Evolutionary conservation across 2,329 filamentous ascomycete genomes (phyloP).

Genomic region (Podosphaera fusca): DNA sequence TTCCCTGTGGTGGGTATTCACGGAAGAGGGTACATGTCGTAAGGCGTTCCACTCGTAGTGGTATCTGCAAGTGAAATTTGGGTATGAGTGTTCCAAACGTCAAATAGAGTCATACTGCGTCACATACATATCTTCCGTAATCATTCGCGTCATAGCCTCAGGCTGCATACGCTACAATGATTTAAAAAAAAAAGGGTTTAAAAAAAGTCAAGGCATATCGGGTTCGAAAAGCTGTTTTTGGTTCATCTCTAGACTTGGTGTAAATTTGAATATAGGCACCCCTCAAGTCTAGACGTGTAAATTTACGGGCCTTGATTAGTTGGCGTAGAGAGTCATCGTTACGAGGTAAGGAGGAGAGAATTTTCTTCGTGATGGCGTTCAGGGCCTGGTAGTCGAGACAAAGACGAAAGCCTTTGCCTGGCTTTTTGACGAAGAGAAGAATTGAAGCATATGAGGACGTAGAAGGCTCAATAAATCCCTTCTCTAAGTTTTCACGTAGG

Average conservation of each 20-base stretch:
- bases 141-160: neutral
- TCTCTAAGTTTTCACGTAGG: neutral
- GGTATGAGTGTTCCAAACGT: no score
- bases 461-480: constrained; percentile 1
- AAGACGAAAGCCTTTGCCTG: neutral
- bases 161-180: neutral
- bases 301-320: neutral
- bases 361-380: neutral
- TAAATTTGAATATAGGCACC: neutral
- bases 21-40: no score
- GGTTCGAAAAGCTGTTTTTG: neutral
- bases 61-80: no score
- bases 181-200: constrained; percentile 1
- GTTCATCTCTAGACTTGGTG: neutral
- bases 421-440: neutral
- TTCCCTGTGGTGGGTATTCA: no score
- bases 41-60: no score
- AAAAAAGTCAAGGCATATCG: neutral
- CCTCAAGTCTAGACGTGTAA: neutral
- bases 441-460: neutral
- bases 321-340: neutral
- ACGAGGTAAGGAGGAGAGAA: neutral
- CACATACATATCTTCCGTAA: no score
- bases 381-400: neutral
- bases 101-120: no score